Percentiles rank a stretch among this genome's conserved stretches.
phyloP scores from a whole-genome alignment of 2,329 filamentous ascomycete genomes.

The Monosporascus sp. region DNA sequence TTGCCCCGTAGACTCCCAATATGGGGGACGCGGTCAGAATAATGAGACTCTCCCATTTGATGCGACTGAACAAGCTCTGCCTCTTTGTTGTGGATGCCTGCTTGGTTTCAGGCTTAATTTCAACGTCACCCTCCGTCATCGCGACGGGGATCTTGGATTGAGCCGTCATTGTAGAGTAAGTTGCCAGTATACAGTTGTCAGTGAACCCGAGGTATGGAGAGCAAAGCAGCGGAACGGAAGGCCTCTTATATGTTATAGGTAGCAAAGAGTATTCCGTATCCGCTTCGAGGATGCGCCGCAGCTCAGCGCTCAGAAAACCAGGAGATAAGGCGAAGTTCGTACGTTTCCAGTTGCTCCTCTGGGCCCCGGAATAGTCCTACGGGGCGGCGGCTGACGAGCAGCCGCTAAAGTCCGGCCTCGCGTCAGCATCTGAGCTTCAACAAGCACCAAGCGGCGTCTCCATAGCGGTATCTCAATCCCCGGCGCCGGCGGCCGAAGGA shows the following conservation, averaged over 20 bases:
- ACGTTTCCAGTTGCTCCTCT: not conserved
- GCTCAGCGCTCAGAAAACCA: no score
- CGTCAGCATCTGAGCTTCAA: not conserved
- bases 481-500: not conserved
- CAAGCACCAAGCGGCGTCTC: not conserved
- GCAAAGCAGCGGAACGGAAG: not conserved
- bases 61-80: not conserved
- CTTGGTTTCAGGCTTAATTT: not conserved
- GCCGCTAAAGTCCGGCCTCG: not conserved
- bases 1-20: not conserved
- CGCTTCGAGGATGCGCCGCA: not conserved
- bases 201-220: not conserved
- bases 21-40: not conserved
- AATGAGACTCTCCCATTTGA: not conserved
- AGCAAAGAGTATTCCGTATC: not conserved
- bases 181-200: no score
- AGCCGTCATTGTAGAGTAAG: not conserved
- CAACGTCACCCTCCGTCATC: not conserved
- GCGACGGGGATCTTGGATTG: not conserved
- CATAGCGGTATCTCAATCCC: no score
- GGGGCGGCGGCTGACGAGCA: not conserved
- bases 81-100: not conserved
- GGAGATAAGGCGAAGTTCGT: not conserved
- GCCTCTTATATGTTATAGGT: not conserved
- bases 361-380: no score